Percentiles rank a stretch among this genome's conserved stretches.
Evolutionary conservation across 2,329 filamentous ascomycete genomes (phyloP).

Genomic region (Pseudogymnoascus pannorum): DNA sequence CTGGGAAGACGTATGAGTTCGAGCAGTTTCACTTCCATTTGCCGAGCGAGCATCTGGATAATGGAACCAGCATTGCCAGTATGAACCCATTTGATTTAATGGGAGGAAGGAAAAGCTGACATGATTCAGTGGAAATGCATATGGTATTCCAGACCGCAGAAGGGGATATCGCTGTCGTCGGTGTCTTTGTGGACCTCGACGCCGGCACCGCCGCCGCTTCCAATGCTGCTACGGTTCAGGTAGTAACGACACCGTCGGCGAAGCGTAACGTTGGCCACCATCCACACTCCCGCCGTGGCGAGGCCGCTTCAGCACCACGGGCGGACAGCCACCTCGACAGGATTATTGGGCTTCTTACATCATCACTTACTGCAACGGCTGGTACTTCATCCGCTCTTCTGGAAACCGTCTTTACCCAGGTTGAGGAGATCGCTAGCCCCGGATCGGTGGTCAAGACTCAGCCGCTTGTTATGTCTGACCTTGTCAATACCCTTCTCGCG

Average conservation of each 20-base stretch:
- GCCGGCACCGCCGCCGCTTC: conserved; percentile 20
- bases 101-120: conserved; percentile 8
- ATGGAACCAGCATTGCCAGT: conserved; percentile 38
- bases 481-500: conserved; percentile 30
- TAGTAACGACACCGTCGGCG: neutral
- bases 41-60: conserved; percentile 50
- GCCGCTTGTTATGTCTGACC: conserved; percentile 38
- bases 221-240: conserved; percentile 15
- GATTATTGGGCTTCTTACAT: conserved; percentile 2
- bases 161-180: conserved; percentile 37
- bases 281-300: conserved; percentile 9
- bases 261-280: conserved; percentile 14
- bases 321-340: conserved; percentile 1
- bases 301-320: neutral
- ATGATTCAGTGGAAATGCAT: conserved; percentile 43
- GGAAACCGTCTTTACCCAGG: conserved; percentile 39
- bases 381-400: conserved; percentile 35
- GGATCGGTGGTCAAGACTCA: conserved; percentile 35
- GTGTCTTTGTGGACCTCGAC: conserved; percentile 37
- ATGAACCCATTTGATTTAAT: conserved; percentile 17
- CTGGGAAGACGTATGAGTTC: conserved; percentile 12
- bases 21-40: conserved; percentile 55
- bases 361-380: conserved; percentile 35
- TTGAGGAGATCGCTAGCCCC: conserved; percentile 36
- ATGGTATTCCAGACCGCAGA: conserved; percentile 47